phyloP scores from a whole-genome alignment of 768 basidiomycete genomes.

The Kwoniella newhampshirensis region DNA sequence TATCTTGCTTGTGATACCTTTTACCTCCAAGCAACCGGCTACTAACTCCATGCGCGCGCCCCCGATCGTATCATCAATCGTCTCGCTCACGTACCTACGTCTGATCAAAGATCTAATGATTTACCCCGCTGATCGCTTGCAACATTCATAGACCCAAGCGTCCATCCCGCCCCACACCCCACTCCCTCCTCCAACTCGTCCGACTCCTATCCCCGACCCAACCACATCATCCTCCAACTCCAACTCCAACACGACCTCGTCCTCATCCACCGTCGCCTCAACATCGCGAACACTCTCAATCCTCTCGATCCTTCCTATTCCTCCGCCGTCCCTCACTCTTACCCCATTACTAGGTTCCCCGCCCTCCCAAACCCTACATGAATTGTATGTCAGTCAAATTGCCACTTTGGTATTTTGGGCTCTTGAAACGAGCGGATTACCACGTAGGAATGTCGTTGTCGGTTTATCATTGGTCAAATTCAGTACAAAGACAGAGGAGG shows the following conservation, averaged over 20 bases:
- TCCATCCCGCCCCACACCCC: constrained; percentile 34
- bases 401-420: constrained; percentile 76
- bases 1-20: no score
- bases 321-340: constrained; percentile 66
- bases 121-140: not conserved
- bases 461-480: constrained; percentile 66
- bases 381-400: constrained; percentile 80
- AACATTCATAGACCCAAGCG: constrained; percentile 40
- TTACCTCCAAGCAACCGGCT: no score
- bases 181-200: constrained; percentile 13
- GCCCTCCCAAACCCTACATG: constrained; percentile 69
- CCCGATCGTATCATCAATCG: no score
- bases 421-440: constrained; percentile 55
- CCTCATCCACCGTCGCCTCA: no score
- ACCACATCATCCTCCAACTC: no score
- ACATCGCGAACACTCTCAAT: no score
- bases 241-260: constrained; percentile 8
- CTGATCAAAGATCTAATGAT: no score
- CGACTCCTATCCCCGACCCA: no score
- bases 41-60: no score
- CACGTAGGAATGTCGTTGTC: constrained; percentile 66
- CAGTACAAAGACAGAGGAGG: constrained; percentile 29
- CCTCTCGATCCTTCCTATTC: constrained; percentile 35
- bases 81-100: no score
- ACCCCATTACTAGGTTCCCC: constrained; percentile 77